phyloP scores from a whole-genome alignment of 352 stramenopile species.

The Phytophthora hibernalis region DNA sequence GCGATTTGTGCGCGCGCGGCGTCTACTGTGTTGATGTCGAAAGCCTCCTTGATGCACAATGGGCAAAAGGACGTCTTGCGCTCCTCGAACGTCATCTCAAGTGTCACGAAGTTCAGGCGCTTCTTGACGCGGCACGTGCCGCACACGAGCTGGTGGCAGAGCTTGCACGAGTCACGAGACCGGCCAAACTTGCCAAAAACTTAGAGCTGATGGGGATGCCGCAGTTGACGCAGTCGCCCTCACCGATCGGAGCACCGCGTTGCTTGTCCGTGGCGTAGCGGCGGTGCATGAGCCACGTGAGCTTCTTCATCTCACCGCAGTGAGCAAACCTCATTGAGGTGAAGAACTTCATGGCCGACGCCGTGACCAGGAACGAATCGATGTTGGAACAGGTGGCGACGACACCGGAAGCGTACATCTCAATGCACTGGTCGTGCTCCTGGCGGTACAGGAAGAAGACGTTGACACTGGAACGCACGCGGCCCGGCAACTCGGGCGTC shows the following conservation, averaged over 20 bases:
- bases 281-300: slow-evolving; percentile 49
- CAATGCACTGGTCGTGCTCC: slow-evolving; percentile 35
- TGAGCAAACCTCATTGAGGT: slow-evolving; percentile 40
- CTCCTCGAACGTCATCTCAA: slow-evolving; percentile 48
- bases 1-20: slow-evolving; percentile 38
- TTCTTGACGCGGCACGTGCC: slow-evolving; percentile 46
- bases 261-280: slow-evolving; percentile 36
- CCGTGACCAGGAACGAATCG: slow-evolving; percentile 36
- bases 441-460: slow-evolving; percentile 49
- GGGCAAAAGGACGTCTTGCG: slow-evolving; percentile 46
- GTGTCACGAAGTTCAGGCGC: slow-evolving; percentile 43
- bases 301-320: slow-evolving; percentile 51
- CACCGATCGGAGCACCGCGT: slow-evolving; percentile 22
- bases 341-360: slow-evolving; percentile 44
- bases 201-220: slow-evolving; percentile 39
- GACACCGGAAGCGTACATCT: slow-evolving; percentile 40
- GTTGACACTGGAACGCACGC: slow-evolving; percentile 36
- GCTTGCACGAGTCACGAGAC: slow-evolving; percentile 44
- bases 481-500: slow-evolving; percentile 37
- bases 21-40: slow-evolving; percentile 42
- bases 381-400: slow-evolving; percentile 34
- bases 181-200: slow-evolving; percentile 41
- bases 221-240: slow-evolving; percentile 44
- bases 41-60: slow-evolving; percentile 42
- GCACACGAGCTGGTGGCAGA: slow-evolving; percentile 44